These are phyloP conservation scores for Ochetophila trinervis DNA, from an alignment of 306 rosid species.

Conservation along the genomic window DNA sequence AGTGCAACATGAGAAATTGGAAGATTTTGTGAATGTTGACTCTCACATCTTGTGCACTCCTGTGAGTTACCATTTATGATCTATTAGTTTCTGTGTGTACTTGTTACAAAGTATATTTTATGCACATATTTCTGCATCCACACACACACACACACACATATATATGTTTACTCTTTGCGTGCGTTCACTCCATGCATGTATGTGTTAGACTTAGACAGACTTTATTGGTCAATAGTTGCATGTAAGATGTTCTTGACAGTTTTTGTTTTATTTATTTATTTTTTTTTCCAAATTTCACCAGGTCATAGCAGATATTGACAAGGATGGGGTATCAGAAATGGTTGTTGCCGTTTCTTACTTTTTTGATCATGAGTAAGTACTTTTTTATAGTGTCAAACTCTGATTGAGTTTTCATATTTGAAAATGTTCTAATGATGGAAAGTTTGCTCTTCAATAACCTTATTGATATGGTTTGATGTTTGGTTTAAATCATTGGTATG, in stretches of 20 bases:
- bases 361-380: constrained; percentile 90
- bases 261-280: not conserved
- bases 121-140: not conserved
- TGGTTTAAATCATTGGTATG: not conserved
- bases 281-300: constrained; percentile 30
- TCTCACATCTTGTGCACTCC: constrained; percentile 91
- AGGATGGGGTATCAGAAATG: constrained; percentile 94
- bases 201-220: not conserved
- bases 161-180: not conserved
- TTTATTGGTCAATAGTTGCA: constrained; percentile 7
- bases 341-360: constrained; percentile 90
- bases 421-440: not conserved
- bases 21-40: constrained; percentile 80
- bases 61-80: constrained; percentile 48
- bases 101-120: too few relatives aligned
- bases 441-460: not conserved
- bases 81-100: not conserved
- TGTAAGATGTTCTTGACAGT: constrained; percentile 11
- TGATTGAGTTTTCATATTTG: not conserved
- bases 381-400: constrained; percentile 17
- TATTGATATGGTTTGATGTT: not conserved
- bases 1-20: constrained; percentile 61
- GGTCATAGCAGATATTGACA: constrained; percentile 98
- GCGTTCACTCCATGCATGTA: not conserved
- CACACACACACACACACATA: too few relatives aligned